A percentile compares a stretch with the other conserved stretches of the same genome.
phyloP scores from a whole-genome alignment of 176 grass and related monocot genomes.

The Oryza rufipogon region DNA sequence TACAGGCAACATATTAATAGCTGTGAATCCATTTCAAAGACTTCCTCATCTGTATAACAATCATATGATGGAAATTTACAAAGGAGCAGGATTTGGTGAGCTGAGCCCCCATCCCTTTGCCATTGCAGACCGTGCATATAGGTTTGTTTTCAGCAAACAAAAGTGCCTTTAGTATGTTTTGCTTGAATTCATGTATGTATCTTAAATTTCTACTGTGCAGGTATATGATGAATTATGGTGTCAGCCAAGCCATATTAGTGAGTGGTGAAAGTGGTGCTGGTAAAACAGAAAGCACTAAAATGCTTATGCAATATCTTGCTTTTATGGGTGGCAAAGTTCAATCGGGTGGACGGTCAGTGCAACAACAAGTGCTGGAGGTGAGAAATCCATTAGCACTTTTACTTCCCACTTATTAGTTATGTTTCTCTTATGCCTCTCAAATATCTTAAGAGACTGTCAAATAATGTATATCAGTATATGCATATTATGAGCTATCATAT shows the following conservation, averaged over 20 bases:
- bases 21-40: slow-evolving; percentile 95
- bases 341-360: slow-evolving; percentile 71
- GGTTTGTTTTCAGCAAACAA: slow-evolving; percentile 50
- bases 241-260: slow-evolving; percentile 83
- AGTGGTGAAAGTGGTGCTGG: slow-evolving; percentile 93
- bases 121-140: slow-evolving; percentile 87
- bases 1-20: slow-evolving; percentile 93
- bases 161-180: slow-evolving; percentile 34
- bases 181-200: slow-evolving; percentile 28
- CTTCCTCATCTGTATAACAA: slow-evolving; percentile 90
- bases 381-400: background rate
- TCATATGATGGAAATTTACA: slow-evolving; percentile 98
- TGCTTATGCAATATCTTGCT: slow-evolving; percentile 91
- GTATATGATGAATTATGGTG: slow-evolving; percentile 73
- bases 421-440: slow-evolving; percentile 39
- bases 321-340: slow-evolving; percentile 80
- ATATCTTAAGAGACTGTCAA: slow-evolving; percentile 26
- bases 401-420: slow-evolving; percentile 31
- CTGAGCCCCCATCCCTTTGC: slow-evolving; percentile 96
- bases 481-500: slow-evolving; percentile 32
- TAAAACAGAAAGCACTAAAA: slow-evolving; percentile 94
- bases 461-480: slow-evolving; percentile 12
- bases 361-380: slow-evolving; percentile 92
- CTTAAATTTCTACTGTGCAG: slow-evolving; percentile 45
- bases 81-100: slow-evolving; percentile 85